These are phyloP conservation scores for Aspergillus avenaceus DNA, from an alignment of 495 filamentous ascomycete genomes.

Conservation along the genomic window DNA sequence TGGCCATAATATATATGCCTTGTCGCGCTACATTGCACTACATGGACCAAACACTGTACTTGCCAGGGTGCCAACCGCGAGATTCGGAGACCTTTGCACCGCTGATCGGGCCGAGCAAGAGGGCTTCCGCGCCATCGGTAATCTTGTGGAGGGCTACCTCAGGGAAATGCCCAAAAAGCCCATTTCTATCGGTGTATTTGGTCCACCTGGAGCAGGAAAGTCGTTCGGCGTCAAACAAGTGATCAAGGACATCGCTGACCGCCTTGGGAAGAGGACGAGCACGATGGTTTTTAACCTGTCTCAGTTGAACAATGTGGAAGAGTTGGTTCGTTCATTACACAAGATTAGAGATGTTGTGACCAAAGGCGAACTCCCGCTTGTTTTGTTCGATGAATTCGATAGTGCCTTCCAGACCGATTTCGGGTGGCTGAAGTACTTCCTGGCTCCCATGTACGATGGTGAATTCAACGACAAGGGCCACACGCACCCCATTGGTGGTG, in stretches of 20 bases:
- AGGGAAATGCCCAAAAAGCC: background rate
- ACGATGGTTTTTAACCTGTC: conserved; percentile 4
- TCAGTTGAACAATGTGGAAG: conserved; percentile 1
- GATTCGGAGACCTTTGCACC: conserved; percentile 1
- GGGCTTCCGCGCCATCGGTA: conserved; percentile 5
- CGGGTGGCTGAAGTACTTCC: conserved; percentile 8
- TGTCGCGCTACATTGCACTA: background rate
- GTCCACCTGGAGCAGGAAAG: conserved; percentile 3
- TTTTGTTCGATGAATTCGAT: conserved; percentile 8
- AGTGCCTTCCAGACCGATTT: background rate
- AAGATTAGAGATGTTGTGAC: background rate
- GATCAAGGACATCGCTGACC: background rate
- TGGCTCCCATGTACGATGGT: conserved; percentile 8
- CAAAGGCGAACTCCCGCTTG: background rate
- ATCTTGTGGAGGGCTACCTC: background rate
- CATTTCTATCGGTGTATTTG: conserved; percentile 5
- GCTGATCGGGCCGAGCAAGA: conserved; percentile 5
- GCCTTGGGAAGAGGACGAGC: background rate
- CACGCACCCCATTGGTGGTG: background rate
- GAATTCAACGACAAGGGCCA: background rate
- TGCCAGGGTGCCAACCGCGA: background rate
- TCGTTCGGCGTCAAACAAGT: conserved; percentile 5
- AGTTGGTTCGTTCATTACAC: conserved; percentile 1
- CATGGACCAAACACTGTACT: background rate
- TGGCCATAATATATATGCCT: too few species aligned